phyloP scores from a whole-genome alignment of 352 stramenopile species.

The Globisporangium okanoganense region DNA sequence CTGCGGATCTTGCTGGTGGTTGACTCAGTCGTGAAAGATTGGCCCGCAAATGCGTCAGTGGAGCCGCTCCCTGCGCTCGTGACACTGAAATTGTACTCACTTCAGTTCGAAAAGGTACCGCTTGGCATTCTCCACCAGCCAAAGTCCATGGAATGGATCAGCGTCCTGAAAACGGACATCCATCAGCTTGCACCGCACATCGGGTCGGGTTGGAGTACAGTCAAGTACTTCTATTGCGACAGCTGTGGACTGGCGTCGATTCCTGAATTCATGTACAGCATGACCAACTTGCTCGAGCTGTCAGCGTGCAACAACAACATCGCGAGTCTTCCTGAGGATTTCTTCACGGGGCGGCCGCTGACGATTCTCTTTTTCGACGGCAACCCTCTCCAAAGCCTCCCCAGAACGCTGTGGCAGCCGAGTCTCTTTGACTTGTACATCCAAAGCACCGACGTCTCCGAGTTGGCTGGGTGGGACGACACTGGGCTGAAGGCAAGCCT shows the following conservation, averaged over 20 bases:
- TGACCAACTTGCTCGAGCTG: conserved; percentile 4
- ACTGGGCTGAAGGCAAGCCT: not conserved
- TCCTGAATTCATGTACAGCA: not conserved
- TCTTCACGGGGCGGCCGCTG: not conserved
- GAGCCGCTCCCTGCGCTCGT: conserved; percentile 1
- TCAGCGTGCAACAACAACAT: conserved; percentile 11
- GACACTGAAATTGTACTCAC: conserved; percentile 3
- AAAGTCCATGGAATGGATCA: conserved; percentile 8
- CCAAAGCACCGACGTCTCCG: not conserved
- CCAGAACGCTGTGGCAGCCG: conserved; percentile 2
- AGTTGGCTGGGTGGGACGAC: not conserved
- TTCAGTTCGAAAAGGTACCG: conserved; percentile 2
- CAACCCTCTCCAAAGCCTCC: conserved; percentile 1
- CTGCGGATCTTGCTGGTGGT: not conserved
- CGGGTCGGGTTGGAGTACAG: not conserved
- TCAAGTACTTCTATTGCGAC: conserved; percentile 16
- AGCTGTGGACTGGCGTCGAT: not conserved
- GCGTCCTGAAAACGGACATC: conserved; percentile 3
- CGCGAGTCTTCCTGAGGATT: not conserved
- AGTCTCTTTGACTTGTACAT: conserved; percentile 16
- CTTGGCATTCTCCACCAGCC: conserved; percentile 1
- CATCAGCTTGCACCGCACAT: not conserved
- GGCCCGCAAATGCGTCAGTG: conserved; percentile 2
- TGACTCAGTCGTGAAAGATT: not conserved
- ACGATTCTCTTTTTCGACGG: conserved; percentile 9